Percentiles rank a stretch among this genome's conserved stretches.
Evolutionary conservation across 78 protist species (phyloP).

Genomic region (Dictyostelium capitatum): DNA sequence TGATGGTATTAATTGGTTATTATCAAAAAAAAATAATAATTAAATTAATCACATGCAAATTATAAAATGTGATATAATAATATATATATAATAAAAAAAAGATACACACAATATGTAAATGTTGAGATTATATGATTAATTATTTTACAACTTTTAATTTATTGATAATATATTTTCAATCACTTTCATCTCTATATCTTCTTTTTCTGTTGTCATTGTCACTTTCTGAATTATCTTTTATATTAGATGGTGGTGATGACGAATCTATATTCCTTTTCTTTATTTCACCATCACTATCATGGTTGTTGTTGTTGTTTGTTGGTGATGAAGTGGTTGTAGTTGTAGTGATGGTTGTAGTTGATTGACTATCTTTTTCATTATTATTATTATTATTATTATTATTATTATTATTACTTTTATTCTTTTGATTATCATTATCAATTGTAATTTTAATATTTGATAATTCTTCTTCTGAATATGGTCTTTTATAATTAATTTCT

Average conservation of each 20-base stretch:
- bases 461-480: conserved; percentile 3
- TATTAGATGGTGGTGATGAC: not conserved
- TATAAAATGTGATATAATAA: no score
- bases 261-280: not conserved
- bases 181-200: not conserved
- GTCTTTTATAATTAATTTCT: not conserved
- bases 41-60: no score
- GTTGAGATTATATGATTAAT: no score
- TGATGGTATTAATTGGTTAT: conserved; percentile 96
- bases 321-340: not conserved
- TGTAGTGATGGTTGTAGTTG: not conserved
- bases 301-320: not conserved
- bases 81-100: no score
- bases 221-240: not conserved
- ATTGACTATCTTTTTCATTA: not conserved
- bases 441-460: conserved; percentile 10
- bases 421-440: not conserved
- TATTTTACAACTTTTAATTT: no score
- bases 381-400: not conserved
- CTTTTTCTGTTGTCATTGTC: not conserved
- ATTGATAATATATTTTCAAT: no score
- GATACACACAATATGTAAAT: no score
- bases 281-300: not conserved
- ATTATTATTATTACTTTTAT: not conserved
- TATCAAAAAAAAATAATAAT: not conserved